Evolutionary conservation across 768 basidiomycete species (phyloP), one percentile per base, ranked within the genome.

Genomic region (Suillus americanus): DNA sequence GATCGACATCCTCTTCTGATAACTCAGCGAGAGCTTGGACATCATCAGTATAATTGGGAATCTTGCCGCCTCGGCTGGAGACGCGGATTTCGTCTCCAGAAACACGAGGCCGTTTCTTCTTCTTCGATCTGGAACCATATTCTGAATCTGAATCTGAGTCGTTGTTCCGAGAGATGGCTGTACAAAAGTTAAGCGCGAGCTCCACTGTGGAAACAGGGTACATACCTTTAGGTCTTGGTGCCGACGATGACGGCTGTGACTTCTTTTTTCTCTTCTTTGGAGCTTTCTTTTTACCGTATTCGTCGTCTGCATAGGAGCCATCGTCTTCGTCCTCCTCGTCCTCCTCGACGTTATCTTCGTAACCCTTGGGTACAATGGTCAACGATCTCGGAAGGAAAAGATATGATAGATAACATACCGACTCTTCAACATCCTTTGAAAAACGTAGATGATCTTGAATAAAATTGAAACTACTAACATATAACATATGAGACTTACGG

Each of bases 81-180:
- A 93, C 86, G 66, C 93, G 91, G 60, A 94, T 78, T 75, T 94
- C 92, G 66, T 91, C 89, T 18, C 80, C 81, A 18, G 87, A 82
- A 53, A 66, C 75, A 69, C 72, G 83, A 65, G 79, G 76, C 72
- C 84, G 87, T 80, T 89, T 92, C 84, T 93, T 94, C 81, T 90
- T 93, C 84, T 92, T 93, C 69, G 92, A 86, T 63, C 90, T 89
- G 38, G 90, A 85, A 51, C 91, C 93, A 70, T 94, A 95, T 71
- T 95, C 93, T 3, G 92, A 94, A 76, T 92, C 92, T 14, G 91
- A 92, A 77, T 92, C 91, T 53, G 91, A 91, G 50, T 59, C 57
- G 25, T 59, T 59, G 40, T 59, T 59, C 57, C 57, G 57, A 16
- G 57, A 59, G 10, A 59, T 41, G 40, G 40, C 57, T 59, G 57